Conservation (phyloP, 2,329 filamentous ascomycete genomes). For the Fusarium poae region DNA sequence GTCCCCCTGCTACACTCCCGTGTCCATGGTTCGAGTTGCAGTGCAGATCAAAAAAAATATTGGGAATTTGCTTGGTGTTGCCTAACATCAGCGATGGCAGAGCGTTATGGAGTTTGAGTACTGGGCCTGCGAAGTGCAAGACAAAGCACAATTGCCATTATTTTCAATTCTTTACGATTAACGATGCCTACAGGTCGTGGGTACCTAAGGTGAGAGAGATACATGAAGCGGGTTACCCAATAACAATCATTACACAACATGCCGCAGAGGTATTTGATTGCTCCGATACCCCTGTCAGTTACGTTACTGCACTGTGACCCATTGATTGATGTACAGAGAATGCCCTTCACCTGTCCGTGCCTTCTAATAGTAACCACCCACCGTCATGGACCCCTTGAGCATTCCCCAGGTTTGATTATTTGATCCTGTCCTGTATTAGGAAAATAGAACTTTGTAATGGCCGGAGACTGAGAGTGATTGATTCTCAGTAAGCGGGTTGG, state of each 20-base stretch:
- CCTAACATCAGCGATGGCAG: slow-evolving; percentile 16
- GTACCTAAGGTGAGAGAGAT: background rate
- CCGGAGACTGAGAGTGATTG: background rate
- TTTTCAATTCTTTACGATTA: background rate
- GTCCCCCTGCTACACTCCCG: slow-evolving; percentile 37
- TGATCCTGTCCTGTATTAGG: slow-evolving; percentile 1
- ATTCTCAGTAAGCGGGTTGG: slow-evolving; percentile 17
- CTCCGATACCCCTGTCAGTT: slow-evolving; percentile 42
- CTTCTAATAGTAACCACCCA: slow-evolving; percentile 28
- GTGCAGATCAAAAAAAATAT: slow-evolving; percentile 36
- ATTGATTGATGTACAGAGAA: background rate
- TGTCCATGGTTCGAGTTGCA: slow-evolving; percentile 39
- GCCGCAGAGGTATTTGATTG: slow-evolving; percentile 11
- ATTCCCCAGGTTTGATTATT: slow-evolving; percentile 47
- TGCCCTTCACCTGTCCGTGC: slow-evolving; percentile 24
- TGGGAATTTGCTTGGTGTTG: slow-evolving; percentile 26
- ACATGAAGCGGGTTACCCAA: background rate
- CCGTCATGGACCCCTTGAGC: slow-evolving; percentile 35
- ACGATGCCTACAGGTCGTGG: background rate
- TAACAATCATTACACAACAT: background rate
- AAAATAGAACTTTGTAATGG: slow-evolving; percentile 6
- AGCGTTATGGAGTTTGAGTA: background rate
- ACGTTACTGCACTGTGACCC: slow-evolving; percentile 32
- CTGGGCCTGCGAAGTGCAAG: background rate
- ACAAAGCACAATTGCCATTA: background rate